Evolutionary conservation across 768 basidiomycete genomes (phyloP).

Genomic region (Filobasidium wieringae): DNA sequence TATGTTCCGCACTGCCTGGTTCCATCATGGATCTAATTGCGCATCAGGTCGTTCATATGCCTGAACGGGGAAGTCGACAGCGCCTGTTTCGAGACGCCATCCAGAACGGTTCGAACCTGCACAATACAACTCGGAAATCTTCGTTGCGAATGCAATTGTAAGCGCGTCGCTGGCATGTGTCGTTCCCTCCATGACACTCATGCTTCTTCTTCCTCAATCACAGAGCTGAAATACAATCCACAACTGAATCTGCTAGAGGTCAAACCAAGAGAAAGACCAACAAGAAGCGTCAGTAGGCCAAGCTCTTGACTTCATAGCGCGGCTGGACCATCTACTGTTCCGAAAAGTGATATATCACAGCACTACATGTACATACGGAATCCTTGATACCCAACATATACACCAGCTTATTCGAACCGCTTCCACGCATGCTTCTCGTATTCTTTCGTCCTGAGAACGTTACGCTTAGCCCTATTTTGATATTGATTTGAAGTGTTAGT

Average conservation of each 20-base stretch:
- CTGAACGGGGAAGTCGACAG: slow-evolving; percentile 2
- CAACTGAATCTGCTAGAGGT: background rate
- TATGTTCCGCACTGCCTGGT: background rate
- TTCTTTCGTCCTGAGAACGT: slow-evolving; percentile 24
- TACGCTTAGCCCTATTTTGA: background rate
- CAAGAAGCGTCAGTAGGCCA: background rate
- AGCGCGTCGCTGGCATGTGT: background rate
- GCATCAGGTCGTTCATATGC: slow-evolving; percentile 8
- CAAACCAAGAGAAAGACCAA: background rate
- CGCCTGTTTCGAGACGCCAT: slow-evolving; percentile 2
- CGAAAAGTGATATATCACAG: background rate
- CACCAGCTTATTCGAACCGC: slow-evolving; percentile 25
- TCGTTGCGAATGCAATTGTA: slow-evolving; percentile 13
- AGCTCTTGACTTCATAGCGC: background rate
- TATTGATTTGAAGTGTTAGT: background rate
- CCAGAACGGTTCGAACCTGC: background rate
- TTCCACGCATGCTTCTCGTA: slow-evolving; percentile 41
- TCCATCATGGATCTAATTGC: no score
- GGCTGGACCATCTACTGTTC: background rate
- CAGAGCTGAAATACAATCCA: no score
- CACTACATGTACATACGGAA: background rate
- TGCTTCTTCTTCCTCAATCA: no score
- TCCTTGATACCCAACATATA: slow-evolving; percentile 1
- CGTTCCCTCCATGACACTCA: no score
- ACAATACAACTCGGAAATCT: slow-evolving; percentile 1